Conservation (phyloP, 2,329 filamentous ascomycete species). For the Ophiostoma pallidulum region DNA sequence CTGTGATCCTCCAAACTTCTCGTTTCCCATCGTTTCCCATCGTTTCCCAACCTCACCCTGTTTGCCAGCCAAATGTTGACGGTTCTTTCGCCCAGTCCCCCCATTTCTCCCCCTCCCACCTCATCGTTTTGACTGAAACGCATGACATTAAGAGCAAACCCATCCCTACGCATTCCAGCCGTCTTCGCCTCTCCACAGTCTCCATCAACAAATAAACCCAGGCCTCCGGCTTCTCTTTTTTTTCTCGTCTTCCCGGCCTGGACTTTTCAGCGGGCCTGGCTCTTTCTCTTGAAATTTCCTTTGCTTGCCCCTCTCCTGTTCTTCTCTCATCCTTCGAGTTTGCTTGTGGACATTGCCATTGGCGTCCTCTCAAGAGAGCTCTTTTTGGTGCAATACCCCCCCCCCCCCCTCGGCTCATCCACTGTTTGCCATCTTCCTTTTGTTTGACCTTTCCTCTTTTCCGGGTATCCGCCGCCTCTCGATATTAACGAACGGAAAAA, state of each 20-base stretch:
- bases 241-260: background rate
- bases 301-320: background rate
- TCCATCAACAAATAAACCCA: background rate
- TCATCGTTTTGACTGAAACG: conserved; percentile 6
- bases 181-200: background rate
- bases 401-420: background rate
- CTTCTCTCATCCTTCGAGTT: background rate
- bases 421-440: background rate
- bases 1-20: background rate
- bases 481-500: conserved; percentile 3
- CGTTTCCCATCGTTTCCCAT: background rate
- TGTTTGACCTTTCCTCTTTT: background rate
- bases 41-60: background rate
- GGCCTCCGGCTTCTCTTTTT: background rate
- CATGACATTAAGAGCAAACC: background rate
- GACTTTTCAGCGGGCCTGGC: background rate
- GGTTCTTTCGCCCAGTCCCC: background rate
- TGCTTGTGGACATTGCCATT: background rate
- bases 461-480: conserved; percentile 1
- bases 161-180: conserved; percentile 7
- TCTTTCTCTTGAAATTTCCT: background rate
- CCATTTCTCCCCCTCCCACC: background rate
- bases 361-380: background rate
- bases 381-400: background rate
- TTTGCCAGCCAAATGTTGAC: conserved; percentile 5